Conservation (phyloP, 495 filamentous ascomycete genomes). For the Penicillium riverlandense region DNA sequence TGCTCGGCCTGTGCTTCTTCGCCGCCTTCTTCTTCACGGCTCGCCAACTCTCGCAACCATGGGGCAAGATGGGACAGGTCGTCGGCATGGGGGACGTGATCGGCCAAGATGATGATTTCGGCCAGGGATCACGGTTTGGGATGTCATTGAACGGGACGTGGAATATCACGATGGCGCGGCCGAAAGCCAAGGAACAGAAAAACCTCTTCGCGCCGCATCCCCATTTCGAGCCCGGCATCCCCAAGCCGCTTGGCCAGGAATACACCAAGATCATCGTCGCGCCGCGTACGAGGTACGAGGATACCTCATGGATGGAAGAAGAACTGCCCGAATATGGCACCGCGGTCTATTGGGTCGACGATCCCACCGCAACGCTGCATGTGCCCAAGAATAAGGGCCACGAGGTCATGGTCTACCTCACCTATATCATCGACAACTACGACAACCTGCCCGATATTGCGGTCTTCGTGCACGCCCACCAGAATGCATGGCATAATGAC, state of each 20-base stretch:
- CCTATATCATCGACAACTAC: constrained; percentile 68
- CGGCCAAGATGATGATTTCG: neutral
- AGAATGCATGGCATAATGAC: constrained; percentile 61
- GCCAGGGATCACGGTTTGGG: too few relatives aligned
- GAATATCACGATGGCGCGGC: too few relatives aligned
- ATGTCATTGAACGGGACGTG: too few relatives aligned
- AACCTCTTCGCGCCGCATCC: constrained; percentile 26
- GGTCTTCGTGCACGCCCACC: constrained; percentile 65
- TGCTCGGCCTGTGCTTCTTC: constrained; percentile 32
- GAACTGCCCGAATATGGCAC: constrained; percentile 49
- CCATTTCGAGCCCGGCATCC: constrained; percentile 29
- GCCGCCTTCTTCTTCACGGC: constrained; percentile 22
- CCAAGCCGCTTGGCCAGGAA: constrained; percentile 31
- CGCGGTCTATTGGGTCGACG: constrained; percentile 60
- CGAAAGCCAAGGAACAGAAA: constrained; percentile 1
- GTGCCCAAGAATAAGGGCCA: constrained; percentile 69
- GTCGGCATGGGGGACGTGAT: constrained; percentile 31
- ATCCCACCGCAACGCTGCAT: constrained; percentile 51
- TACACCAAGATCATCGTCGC: constrained; percentile 52
- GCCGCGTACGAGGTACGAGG: constrained; percentile 46
- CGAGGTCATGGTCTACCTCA: constrained; percentile 70
- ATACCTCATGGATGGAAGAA: constrained; percentile 53
- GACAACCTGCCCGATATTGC: constrained; percentile 58
- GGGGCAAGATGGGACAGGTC: constrained; percentile 25
- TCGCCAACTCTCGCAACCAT: constrained; percentile 25